These are phyloP conservation scores for Vicia sativa DNA, from an alignment of 306 rosid genomes.

Conservation along the genomic window DNA sequence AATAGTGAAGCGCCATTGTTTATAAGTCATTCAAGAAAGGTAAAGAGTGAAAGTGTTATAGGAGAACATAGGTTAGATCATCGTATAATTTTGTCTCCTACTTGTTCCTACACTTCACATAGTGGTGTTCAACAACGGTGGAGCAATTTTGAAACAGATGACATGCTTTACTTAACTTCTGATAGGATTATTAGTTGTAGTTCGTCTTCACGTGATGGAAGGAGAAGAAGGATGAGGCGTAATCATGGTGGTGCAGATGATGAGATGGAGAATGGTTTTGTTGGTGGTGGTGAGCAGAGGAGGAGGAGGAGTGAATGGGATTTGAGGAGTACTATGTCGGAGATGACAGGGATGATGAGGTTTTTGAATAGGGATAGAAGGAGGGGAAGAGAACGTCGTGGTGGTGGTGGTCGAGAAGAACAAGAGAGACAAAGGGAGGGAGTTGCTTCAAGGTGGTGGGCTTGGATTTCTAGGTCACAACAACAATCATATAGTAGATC, in stretches of 20 bases:
- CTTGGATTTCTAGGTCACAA: neutral
- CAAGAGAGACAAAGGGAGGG: conserved; percentile 39
- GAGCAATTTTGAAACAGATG: conserved; percentile 61
- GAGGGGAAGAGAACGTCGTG: conserved; percentile 1
- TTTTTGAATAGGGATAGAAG: neutral
- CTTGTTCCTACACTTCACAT: neutral
- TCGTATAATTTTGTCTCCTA: conserved; percentile 55
- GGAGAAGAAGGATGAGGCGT: neutral
- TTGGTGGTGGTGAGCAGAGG: conserved; percentile 43
- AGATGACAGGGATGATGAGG: conserved; percentile 58
- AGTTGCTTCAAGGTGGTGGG: conserved; percentile 50
- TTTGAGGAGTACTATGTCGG: conserved; percentile 57
- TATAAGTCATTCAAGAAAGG: neutral
- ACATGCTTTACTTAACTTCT: conserved; percentile 55
- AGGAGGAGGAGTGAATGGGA: conserved; percentile 34
- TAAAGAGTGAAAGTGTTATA: neutral
- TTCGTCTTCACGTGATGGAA: neutral
- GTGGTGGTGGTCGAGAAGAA: conserved; percentile 23
- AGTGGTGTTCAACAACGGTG: conserved; percentile 41
- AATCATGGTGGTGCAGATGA: neutral
- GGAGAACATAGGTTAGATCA: conserved; percentile 52
- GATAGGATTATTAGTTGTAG: conserved; percentile 55
- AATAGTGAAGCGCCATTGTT: conserved; percentile 28
- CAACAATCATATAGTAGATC: no score
- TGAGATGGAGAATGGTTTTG: conserved; percentile 11